phyloP scores from a whole-genome alignment of 352 stramenopile species.

The Phytophthora europaea region DNA sequence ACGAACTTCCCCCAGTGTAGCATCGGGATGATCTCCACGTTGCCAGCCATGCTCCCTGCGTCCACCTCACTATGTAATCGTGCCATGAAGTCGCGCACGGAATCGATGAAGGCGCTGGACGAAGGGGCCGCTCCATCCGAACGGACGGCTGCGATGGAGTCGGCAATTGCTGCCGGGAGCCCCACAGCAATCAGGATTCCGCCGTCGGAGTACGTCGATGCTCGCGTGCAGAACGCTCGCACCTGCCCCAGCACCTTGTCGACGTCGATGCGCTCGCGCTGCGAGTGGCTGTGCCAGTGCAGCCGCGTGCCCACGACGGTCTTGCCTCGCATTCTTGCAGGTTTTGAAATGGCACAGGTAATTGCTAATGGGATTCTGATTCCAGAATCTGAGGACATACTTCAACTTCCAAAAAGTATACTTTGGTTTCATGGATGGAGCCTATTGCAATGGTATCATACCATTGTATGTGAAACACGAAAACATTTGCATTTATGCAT shows the following conservation, averaged over 20 bases:
- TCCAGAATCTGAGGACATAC: conserved; percentile 13
- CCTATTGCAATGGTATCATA: too few relatives aligned
- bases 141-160: conserved; percentile 9
- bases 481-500: neutral
- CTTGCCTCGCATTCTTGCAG: conserved; percentile 25
- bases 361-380: neutral
- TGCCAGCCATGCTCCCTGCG: conserved; percentile 18
- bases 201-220: conserved; percentile 55
- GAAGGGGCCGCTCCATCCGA: conserved; percentile 13
- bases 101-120: conserved; percentile 46
- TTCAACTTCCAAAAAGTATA: neutral
- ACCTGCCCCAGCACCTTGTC: conserved; percentile 59
- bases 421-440: too few relatives aligned
- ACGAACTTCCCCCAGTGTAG: conserved; percentile 96
- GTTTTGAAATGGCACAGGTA: neutral
- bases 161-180: conserved; percentile 27
- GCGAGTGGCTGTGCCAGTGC: conserved; percentile 79
- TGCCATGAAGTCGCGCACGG: conserved; percentile 51
- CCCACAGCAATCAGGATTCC: conserved; percentile 71
- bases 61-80: conserved; percentile 40
- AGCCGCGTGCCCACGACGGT: conserved; percentile 68
- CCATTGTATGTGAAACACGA: too few relatives aligned
- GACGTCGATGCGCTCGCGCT: conserved; percentile 51
- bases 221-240: conserved; percentile 57
- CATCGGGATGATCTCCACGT: conserved; percentile 90